Evolutionary conservation across 2,329 filamentous ascomycete species (phyloP).

Genomic region (Trichoderma atroviride): DNA sequence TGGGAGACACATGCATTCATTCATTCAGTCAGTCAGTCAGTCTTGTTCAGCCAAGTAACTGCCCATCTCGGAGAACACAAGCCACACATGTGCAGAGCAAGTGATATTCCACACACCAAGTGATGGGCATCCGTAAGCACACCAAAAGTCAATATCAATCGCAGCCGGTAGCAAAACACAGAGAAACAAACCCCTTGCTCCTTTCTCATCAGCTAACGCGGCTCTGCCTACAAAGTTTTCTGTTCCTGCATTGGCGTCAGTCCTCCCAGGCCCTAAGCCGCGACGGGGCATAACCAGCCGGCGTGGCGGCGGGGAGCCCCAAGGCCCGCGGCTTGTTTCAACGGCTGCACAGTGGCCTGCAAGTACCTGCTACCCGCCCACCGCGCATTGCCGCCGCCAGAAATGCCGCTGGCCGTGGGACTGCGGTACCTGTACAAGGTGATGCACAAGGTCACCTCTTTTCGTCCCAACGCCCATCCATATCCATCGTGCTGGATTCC

Average conservation of each 20-base stretch:
- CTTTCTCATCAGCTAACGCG: constrained; percentile 8
- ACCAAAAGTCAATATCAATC: not conserved
- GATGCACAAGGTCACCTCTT: not conserved
- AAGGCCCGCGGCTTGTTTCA: not conserved
- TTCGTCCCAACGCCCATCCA: not conserved
- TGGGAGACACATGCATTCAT: not conserved
- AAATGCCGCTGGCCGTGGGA: not conserved
- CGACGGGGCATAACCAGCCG: not conserved
- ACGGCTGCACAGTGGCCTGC: not conserved
- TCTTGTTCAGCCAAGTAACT: not conserved
- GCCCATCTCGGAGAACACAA: not conserved
- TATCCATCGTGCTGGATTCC: not conserved
- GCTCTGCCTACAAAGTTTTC: not conserved
- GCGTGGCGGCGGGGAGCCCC: not conserved
- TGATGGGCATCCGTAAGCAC: not conserved
- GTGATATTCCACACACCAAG: no score
- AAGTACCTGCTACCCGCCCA: not conserved
- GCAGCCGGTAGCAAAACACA: not conserved
- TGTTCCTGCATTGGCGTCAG: constrained; percentile 17
- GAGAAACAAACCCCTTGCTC: not conserved
- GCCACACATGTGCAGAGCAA: no score
- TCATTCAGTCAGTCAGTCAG: no score
- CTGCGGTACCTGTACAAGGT: not conserved
- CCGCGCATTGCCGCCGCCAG: not conserved
- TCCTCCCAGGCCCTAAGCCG: not conserved